Base-by-base conservation (phyloP, 805 yeast genomes). In the Metahyphopichia silvanorum region DNA sequence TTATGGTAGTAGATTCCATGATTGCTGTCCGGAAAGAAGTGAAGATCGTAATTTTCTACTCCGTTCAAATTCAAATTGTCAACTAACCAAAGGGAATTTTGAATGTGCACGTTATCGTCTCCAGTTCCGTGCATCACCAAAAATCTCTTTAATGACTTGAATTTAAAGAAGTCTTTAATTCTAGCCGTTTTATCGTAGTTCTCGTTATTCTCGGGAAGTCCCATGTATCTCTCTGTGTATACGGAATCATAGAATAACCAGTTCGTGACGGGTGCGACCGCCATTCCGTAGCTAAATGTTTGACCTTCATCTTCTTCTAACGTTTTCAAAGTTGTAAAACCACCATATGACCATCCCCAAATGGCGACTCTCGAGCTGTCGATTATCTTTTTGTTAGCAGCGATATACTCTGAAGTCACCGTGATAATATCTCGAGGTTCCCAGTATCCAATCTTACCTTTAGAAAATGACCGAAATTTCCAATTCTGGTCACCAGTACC, bases 301-400 rank as follows among this genome's bases (percentile, higher is more conserved):
- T 76, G 63, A 4, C 65, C 69, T 12, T 87, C 86, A 57, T 93
- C 98, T 15, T 70, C 69, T 58, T 93, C 98, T 29, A 93, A 63
- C 0, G 95, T 83, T 60, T 89, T 93, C 46, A 93, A 71, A 0
- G 98, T 88, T 71, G 87, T 74, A 53, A 77, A 93, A 0, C 98
- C 98, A 29, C 98, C 98, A 54, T 91, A 93, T 15, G 95, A 85
- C 98, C 98, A 93, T 6, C 98, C 98, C 91, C 97, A 93, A 34
- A 91, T 76, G 0, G 95, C 94, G 9, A 86, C 79, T 39, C 76
- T 73, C 3, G 71, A 63, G 16, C 65, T 57, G 52, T 89, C 85
- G 13, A 85, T 67, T 38, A 70, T 71, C 7, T 60, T 50, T 21
- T 45, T 38, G 35, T 65, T 64, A 5, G 56, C 57, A 15, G 58